Evolutionary conservation across 2,329 filamentous ascomycete genomes (phyloP).

Genomic region (Pseudogymnoascus sp.): DNA sequence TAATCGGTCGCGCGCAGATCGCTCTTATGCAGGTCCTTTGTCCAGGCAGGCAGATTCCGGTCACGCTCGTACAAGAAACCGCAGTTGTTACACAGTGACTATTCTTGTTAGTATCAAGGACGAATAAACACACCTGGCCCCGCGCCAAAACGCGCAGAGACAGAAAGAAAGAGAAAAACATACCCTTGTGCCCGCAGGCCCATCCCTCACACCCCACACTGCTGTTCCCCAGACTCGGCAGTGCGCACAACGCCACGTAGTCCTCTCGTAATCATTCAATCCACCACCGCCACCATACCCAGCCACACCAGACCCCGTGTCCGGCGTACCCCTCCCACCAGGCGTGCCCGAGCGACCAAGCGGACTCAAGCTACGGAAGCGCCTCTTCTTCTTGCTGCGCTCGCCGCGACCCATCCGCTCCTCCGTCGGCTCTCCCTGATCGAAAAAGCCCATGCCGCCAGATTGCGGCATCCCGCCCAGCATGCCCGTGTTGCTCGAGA

Average conservation of each 20-base stretch:
- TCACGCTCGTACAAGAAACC: conserved; percentile 84
- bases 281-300: conserved; percentile 49
- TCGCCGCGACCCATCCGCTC: conserved; percentile 89
- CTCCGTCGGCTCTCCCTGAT: conserved; percentile 49
- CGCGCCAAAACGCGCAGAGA: neutral
- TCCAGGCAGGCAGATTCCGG: conserved; percentile 72
- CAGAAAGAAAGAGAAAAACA: conserved; percentile 32
- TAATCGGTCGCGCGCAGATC: conserved; percentile 27
- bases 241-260: conserved; percentile 80
- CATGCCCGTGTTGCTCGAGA: conserved; percentile 80
- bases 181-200: conserved; percentile 75
- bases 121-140: conserved; percentile 11
- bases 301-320: conserved; percentile 68
- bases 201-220: conserved; percentile 92
- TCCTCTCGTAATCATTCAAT: conserved; percentile 69
- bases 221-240: conserved; percentile 82
- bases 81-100: conserved; percentile 87
- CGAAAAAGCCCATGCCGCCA: conserved; percentile 42
- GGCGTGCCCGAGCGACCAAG: conserved; percentile 60
- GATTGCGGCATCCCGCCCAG: conserved; percentile 62
- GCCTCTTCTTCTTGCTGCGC: conserved; percentile 87
- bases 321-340: conserved; percentile 71
- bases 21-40: conserved; percentile 56
- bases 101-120: conserved; percentile 19
- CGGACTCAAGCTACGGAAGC: conserved; percentile 84